Base-by-base conservation (phyloP, 306 rosid species). In the Dryas alaskensis region DNA sequence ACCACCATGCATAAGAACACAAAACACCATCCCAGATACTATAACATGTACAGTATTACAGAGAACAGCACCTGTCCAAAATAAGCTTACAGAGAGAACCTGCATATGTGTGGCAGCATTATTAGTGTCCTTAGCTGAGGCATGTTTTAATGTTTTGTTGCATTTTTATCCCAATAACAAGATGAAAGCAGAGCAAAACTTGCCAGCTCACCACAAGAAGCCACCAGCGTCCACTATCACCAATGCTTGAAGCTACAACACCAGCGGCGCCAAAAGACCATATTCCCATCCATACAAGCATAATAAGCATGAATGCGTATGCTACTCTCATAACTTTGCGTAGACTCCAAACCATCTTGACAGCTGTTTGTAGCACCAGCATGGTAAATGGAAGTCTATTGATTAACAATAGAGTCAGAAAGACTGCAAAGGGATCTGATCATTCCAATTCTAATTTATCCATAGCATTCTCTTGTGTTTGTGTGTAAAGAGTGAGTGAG, bases 181-280 rank as follows among this genome's bases (percentile, higher is more conserved):
- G 62, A 83, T 67, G 82, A 88, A 88, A 60, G 81, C 85, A 88
- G 85, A 83, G 89, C 78, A 87, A 87, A 94, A 91, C 94, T 92
- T 88, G 97, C 96, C 95, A 84, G 89, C 99, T 94, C 99, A 94
- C 99, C 99, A 87, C 96, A 88, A 94, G 97, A 83, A 94, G 95
- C 99, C 99, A 94, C 99, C 99, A 94, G 75, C 92, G 90, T 75
- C 96, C 96, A 70, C 95, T 82, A 46, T 94, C 94, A 49, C 91
- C 99, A 78, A 88, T 82, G 88, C 95, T 86, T 70, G 96, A 94
- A 69, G 99, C 99, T 80, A 94, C 97, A 67, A 89, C 94, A 78
- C 97, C 99, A 71, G 99, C 95, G 72, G 89, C 99, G 80, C 99
- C 99, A 73, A 94, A 94, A 67, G 99, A 94, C 99, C 99, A 94